These are phyloP conservation scores for Fragilariopsis cylindrus DNA, from an alignment of 108 stramenopile genomes.

Conservation along the genomic window DNA sequence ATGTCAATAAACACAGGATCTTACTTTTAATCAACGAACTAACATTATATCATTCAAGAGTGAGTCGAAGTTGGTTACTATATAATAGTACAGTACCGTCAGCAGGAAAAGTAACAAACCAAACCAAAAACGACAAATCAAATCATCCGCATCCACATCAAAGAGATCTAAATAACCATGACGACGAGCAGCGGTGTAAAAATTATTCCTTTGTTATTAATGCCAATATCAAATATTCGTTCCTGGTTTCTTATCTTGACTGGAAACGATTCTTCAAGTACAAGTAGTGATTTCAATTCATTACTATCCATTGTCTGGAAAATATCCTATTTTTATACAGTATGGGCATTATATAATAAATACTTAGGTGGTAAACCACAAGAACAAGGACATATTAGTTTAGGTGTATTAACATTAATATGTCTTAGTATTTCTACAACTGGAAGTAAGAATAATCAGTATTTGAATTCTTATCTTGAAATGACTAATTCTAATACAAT, in stretches of 20 bases:
- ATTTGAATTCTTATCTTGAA: not conserved
- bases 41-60: no score
- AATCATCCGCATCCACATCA: not conserved
- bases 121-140: not conserved
- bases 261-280: not conserved
- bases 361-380: not conserved
- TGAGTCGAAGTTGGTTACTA: no score
- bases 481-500: not conserved
- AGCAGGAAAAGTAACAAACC: no score
- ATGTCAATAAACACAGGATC: no score
- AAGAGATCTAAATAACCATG: not conserved
- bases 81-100: no score
- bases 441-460: not conserved
- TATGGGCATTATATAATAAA: constrained; percentile 28
- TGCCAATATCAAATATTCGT: constrained; percentile 12
- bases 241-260: constrained; percentile 6
- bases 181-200: not conserved
- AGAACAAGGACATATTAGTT: constrained; percentile 23
- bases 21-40: no score
- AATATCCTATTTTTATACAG: constrained; percentile 20
- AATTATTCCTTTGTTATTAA: constrained; percentile 11
- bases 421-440: not conserved
- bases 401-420: not conserved
- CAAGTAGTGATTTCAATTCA: not conserved
- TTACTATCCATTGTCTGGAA: constrained; percentile 15